Conservation (phyloP, 176 grass and related monocot species). For the Bonia amplexicaulis region DNA sequence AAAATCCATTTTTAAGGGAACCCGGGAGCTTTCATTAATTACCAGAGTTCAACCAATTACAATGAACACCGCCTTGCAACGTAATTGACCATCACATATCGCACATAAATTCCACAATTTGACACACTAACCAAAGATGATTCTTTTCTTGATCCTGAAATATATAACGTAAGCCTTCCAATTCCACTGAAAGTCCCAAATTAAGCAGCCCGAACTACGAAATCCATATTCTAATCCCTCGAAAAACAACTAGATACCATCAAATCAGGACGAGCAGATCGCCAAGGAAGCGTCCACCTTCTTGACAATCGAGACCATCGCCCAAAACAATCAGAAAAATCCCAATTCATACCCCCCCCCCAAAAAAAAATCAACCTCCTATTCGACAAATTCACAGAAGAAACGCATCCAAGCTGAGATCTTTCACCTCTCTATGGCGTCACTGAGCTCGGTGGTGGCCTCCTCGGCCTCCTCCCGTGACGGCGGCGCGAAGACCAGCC, state of each 20-base stretch:
- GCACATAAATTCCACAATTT: not conserved
- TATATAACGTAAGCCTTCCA: not conserved
- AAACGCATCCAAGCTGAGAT: not conserved
- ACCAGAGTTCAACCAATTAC: not conserved
- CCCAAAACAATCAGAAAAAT: not conserved
- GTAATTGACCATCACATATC: not conserved
- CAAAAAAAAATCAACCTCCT: not conserved
- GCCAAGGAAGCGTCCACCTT: not conserved
- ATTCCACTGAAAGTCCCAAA: not conserved
- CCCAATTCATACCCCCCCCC: not conserved
- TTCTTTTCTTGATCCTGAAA: not conserved
- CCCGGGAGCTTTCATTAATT: too few species aligned
- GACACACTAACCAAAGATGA: not conserved
- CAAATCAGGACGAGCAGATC: not conserved
- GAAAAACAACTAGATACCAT: not conserved
- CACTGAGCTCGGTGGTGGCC: constrained; percentile 62
- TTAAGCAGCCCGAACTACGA: not conserved
- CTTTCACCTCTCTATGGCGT: constrained; percentile 61
- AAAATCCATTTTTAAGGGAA: not conserved
- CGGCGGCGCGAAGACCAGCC: constrained; percentile 69
- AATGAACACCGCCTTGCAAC: not conserved
- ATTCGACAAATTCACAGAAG: not conserved
- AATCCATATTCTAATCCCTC: not conserved
- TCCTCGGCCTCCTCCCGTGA: constrained; percentile 70
- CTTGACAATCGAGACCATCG: not conserved